Evolutionary conservation across 116 monocot genomes (phyloP), one percentile per base, ranked within the genome.

Genomic region (Papilionanthe hybrid): DNA sequence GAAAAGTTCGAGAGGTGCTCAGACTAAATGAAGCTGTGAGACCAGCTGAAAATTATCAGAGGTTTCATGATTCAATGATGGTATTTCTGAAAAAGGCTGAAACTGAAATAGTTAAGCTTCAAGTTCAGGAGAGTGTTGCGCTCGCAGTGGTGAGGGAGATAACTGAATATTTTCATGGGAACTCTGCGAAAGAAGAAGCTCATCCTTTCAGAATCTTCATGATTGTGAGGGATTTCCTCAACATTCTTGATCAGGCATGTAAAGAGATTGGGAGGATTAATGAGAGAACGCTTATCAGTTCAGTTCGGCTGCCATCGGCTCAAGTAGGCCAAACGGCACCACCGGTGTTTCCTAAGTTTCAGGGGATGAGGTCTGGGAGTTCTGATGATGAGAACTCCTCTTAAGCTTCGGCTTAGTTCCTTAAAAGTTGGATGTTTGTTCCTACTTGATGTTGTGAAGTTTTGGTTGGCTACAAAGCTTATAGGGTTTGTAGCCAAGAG

Each of bases 161-260:
- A 30, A 90, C 92, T 0, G 90, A 92, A 76, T 92, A 88, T 72
- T 94, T 92, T 78, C 92, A 92, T 77, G 94, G 94, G 17, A 84
- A 90, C 77, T 85, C 86, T 10, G 82, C 86, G 4, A 89, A 86
- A 67, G 92, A 92, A 75, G 90, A 87, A 82, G 85, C 85, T 42
- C 90, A 90, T 11, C 92, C 90, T 5, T 89, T 92, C 45, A 95
- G 92, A 66, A 89, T 95, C 20, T 95, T 92, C 85, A 80, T 82
- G 80, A 91, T 95, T 78, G 86, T 90, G 12, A 83, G 89, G 32
- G 95, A 95, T 74, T 95, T 95, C 41, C 87, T 95, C 17, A 63
- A 75, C 8, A 71, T 49, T 27, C 84, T 95, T 56, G 89, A 92
- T 78, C 88, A 82, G 73, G 92, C 92, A 6, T 95, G 95, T 85